These are phyloP conservation scores for Lophiotrema nucula DNA, from an alignment of 495 filamentous ascomycete species.

Conservation along the genomic window DNA sequence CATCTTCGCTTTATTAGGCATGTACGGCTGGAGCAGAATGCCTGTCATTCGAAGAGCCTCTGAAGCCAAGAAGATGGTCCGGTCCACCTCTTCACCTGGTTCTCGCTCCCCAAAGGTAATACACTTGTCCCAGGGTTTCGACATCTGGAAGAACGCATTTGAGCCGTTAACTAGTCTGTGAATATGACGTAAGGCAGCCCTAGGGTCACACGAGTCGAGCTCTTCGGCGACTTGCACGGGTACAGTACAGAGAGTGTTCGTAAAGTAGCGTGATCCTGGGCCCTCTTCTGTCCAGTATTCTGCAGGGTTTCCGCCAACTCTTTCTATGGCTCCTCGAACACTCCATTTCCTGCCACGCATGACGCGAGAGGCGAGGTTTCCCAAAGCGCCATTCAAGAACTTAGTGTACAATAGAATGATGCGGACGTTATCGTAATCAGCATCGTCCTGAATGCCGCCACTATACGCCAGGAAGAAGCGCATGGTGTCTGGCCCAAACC, in stretches of 20 bases:
- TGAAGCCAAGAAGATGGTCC: slow-evolving; percentile 64
- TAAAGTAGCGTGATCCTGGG: slow-evolving; percentile 18
- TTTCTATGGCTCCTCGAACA: slow-evolving; percentile 41
- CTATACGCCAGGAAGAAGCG: slow-evolving; percentile 81
- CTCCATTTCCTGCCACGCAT: slow-evolving; percentile 66
- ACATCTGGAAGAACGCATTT: slow-evolving; percentile 24
- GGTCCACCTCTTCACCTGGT: slow-evolving; percentile 42
- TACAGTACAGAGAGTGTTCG: slow-evolving; percentile 7
- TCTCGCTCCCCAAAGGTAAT: slow-evolving; percentile 19
- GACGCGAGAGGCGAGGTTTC: slow-evolving; percentile 73
- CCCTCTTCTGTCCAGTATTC: slow-evolving; percentile 18
- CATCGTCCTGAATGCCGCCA: slow-evolving; percentile 70
- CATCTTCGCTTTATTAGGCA: slow-evolving; percentile 74
- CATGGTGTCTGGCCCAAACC: slow-evolving; percentile 84
- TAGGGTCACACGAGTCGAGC: slow-evolving; percentile 7
- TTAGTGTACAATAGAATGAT: slow-evolving; percentile 80
- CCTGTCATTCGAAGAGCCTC: slow-evolving; percentile 79
- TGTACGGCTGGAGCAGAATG: slow-evolving; percentile 87
- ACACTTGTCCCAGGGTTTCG: slow-evolving; percentile 23
- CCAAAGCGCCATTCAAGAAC: slow-evolving; percentile 66
- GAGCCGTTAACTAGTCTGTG: slow-evolving; percentile 28
- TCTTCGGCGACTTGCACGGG: background rate
- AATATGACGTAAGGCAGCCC: slow-evolving; percentile 16
- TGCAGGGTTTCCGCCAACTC: slow-evolving; percentile 2
- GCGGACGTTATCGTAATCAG: slow-evolving; percentile 76